phyloP scores from a whole-genome alignment of 106 monocot species.

The Dioscorea dumetorum region DNA sequence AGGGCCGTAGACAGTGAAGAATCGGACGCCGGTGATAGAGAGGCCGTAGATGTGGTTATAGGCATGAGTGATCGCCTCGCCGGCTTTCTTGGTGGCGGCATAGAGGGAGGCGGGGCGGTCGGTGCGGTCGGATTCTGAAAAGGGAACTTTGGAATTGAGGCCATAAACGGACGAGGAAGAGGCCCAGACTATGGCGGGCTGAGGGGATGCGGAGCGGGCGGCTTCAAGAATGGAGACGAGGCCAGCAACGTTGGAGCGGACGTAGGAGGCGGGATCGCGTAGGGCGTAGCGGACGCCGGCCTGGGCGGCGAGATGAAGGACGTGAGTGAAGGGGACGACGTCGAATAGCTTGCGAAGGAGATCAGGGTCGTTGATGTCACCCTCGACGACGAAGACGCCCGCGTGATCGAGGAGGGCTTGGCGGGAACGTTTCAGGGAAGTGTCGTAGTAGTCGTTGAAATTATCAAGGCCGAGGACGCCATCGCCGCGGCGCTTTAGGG shows the following conservation, averaged over 20 bases:
- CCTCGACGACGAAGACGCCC: constrained; percentile 15
- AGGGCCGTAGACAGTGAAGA: constrained; percentile 4
- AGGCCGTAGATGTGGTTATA: constrained; percentile 6
- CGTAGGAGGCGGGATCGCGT: not conserved
- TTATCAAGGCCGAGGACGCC: constrained; percentile 5
- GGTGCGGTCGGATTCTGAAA: no score
- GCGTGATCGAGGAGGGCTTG: constrained; percentile 2
- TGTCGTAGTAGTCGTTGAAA: constrained; percentile 4
- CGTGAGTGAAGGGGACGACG: constrained; percentile 8
- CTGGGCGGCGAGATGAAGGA: constrained; percentile 5
- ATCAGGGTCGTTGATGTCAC: constrained; percentile 5
- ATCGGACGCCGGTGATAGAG: constrained; percentile 2
- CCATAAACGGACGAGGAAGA: no score
- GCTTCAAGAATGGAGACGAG: not conserved
- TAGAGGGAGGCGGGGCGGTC: no score
- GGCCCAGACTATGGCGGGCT: not conserved
- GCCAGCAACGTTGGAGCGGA: constrained; percentile 6
- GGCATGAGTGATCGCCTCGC: not conserved
- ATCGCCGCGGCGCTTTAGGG: not conserved
- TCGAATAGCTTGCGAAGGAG: constrained; percentile 17
- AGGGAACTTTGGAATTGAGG: no score
- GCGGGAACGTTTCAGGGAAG: constrained; percentile 3
- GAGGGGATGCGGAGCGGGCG: not conserved
- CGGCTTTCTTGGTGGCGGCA: no score
- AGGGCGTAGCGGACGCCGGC: constrained; percentile 7